Evolutionary conservation across 805 yeast species (phyloP).

Genomic region (Candida glaebosa): DNA sequence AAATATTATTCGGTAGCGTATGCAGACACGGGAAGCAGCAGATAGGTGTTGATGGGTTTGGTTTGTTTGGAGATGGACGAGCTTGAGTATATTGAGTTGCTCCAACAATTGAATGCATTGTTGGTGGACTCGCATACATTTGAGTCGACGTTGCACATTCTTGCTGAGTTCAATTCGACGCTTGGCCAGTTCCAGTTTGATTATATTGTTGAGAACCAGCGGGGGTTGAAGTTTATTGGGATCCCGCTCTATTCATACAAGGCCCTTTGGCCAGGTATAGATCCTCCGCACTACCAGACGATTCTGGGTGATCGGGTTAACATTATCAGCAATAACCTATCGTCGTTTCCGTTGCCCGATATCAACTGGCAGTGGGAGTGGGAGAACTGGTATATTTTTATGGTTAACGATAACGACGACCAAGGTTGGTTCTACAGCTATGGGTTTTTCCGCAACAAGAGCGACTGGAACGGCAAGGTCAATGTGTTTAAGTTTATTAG

Average conservation of each 20-base stretch:
- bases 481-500: conserved; percentile 61
- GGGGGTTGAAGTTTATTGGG: conserved; percentile 52
- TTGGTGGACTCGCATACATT: not conserved
- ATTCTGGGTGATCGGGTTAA: conserved; percentile 36
- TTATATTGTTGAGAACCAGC: conserved; percentile 49
- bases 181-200: conserved; percentile 24
- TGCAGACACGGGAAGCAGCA: not conserved
- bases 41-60: too few relatives aligned
- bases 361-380: conserved; percentile 65
- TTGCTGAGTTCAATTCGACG: conserved; percentile 6
- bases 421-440: conserved; percentile 80
- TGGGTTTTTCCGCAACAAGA: conserved; percentile 38
- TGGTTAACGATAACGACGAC: conserved; percentile 71
- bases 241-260: conserved; percentile 46
- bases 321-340: conserved; percentile 23
- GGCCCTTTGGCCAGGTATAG: conserved; percentile 45
- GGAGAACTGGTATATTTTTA: conserved; percentile 70
- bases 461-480: conserved; percentile 62
- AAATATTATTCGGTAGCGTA: not conserved
- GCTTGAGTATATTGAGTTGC: not conserved
- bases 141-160: not conserved
- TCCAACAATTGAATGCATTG: not conserved
- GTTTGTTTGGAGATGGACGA: not conserved
- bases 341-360: conserved; percentile 50
- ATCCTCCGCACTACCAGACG: conserved; percentile 49